These are phyloP conservation scores for Thamnidium elegans DNA, from an alignment of 192 early-diverging fungal genomes.

Conservation along the genomic window DNA sequence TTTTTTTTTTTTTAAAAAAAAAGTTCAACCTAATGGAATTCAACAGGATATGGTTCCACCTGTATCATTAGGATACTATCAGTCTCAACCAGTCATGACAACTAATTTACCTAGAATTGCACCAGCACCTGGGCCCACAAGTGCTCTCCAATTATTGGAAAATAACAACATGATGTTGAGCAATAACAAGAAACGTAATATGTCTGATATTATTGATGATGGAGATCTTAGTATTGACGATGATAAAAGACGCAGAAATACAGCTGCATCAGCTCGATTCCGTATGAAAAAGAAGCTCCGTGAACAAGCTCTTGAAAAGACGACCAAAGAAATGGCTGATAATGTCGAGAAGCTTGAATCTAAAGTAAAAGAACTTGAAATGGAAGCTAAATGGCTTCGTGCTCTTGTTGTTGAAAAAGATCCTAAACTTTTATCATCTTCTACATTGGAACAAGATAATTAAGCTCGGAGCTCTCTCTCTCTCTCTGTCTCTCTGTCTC, in stretches of 20 bases:
- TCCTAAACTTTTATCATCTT: slow-evolving; percentile 12
- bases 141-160: too few relatives aligned
- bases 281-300: slow-evolving; percentile 91
- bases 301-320: slow-evolving; percentile 82
- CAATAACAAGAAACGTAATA: slow-evolving; percentile 4
- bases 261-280: slow-evolving; percentile 93
- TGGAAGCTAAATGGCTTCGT: slow-evolving; percentile 88
- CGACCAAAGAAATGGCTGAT: slow-evolving; percentile 76
- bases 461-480: neutral
- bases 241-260: slow-evolving; percentile 93
- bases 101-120: slow-evolving; percentile 23
- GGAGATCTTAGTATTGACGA: slow-evolving; percentile 52
- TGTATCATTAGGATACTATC: neutral
- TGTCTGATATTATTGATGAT: neutral
- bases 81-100: neutral
- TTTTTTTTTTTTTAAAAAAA: too few relatives aligned
- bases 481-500: neutral
- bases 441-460: too few relatives aligned
- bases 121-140: slow-evolving; percentile 13
- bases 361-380: slow-evolving; percentile 81
- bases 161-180: slow-evolving; percentile 3
- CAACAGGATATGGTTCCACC: neutral
- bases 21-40: slow-evolving; percentile 7
- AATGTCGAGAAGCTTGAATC: slow-evolving; percentile 76
- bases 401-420: slow-evolving; percentile 36